Evolutionary conservation across 2,329 filamentous ascomycete genomes (phyloP).

Genomic region (Venturia aucupariae): DNA sequence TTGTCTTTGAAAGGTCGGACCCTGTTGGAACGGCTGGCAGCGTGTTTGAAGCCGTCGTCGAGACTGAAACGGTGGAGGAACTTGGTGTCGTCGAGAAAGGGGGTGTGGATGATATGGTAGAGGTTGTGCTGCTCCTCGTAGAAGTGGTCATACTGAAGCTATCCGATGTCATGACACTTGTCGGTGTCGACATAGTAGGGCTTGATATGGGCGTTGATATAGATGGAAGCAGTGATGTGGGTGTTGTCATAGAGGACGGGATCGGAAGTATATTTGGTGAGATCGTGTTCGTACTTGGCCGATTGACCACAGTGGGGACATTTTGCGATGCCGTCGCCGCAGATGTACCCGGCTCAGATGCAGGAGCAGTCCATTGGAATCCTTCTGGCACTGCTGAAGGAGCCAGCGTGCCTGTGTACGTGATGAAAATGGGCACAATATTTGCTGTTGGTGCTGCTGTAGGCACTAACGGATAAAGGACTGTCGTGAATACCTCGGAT

Average conservation of each 20-base stretch:
- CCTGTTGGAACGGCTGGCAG: background rate
- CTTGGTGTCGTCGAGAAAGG: background rate
- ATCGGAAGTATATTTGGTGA: background rate
- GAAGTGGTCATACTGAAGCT: background rate
- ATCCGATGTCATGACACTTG: background rate
- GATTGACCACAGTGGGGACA: background rate
- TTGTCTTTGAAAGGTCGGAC: background rate
- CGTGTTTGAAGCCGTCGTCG: background rate
- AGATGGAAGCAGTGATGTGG: background rate
- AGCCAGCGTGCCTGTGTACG: conserved; percentile 7
- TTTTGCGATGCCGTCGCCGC: background rate
- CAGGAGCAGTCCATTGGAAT: background rate
- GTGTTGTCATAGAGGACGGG: background rate
- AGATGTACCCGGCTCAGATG: background rate
- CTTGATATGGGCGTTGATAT: background rate
- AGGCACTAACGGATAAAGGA: conserved; percentile 9
- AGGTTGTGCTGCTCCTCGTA: background rate
- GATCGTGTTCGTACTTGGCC: background rate
- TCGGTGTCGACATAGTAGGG: background rate
- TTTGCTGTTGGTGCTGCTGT: conserved; percentile 11
- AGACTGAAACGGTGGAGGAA: background rate
- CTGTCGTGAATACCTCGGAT: conserved; percentile 9
- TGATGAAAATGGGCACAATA: conserved; percentile 8
- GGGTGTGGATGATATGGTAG: conserved; percentile 2
- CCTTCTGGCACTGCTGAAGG: background rate